phyloP scores from a whole-genome alignment of 257 asterid species.

The Buddleja alternifolia region DNA sequence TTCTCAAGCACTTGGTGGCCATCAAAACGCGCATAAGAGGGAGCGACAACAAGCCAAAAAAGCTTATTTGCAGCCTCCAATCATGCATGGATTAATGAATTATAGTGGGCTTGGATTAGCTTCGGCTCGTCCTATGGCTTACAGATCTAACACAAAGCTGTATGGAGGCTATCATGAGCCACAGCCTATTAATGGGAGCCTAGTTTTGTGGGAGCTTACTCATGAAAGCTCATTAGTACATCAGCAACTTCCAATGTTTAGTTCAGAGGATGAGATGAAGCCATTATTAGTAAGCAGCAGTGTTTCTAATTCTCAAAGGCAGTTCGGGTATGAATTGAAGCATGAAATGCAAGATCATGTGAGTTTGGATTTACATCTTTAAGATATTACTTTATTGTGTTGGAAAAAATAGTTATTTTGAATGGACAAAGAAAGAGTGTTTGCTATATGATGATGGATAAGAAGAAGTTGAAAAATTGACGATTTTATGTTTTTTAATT shows the following conservation, averaged over 20 bases:
- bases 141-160: constrained; percentile 39
- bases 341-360: constrained; percentile 63
- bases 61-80: constrained; percentile 70
- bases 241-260: constrained; percentile 39
- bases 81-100: constrained; percentile 62
- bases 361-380: constrained; percentile 92
- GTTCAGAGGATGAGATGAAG: constrained; percentile 30
- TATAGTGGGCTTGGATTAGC: constrained; percentile 42
- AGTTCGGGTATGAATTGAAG: constrained; percentile 54
- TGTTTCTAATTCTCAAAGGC: constrained; percentile 39
- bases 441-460: too few relatives aligned
- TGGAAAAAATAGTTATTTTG: too few relatives aligned
- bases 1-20: constrained; percentile 96
- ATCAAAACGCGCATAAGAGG: constrained; percentile 91
- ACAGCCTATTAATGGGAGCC: constrained; percentile 69
- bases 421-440: too few relatives aligned
- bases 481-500: too few relatives aligned
- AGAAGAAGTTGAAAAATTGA: too few relatives aligned
- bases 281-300: constrained; percentile 34
- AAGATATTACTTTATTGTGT: too few relatives aligned
- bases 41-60: constrained; percentile 90
- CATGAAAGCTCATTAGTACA: constrained; percentile 38
- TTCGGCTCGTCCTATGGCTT: constrained; percentile 30
- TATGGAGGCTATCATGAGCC: constrained; percentile 35
- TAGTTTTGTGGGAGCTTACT: constrained; percentile 58